phyloP scores from a whole-genome alignment of 495 filamentous ascomycete species.

The Parmelia sp. region DNA sequence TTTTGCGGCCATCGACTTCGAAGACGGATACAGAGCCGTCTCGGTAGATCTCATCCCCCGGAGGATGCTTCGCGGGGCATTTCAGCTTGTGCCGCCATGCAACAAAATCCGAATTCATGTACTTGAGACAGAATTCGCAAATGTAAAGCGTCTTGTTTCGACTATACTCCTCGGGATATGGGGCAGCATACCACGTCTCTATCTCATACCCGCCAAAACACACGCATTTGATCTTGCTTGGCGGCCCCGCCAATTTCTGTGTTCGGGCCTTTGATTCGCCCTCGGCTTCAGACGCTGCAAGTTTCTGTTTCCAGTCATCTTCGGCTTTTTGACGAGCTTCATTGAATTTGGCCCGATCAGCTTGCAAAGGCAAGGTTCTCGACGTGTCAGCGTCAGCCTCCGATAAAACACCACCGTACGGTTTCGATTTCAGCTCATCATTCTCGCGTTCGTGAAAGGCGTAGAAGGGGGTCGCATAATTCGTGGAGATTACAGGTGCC shows the following conservation, averaged over 20 bases:
- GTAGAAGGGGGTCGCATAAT: conserved; percentile 70
- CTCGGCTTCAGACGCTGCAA: conserved; percentile 41
- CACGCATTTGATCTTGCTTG: conserved; percentile 97
- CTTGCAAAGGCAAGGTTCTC: conserved; percentile 71
- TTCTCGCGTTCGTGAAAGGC: conserved; percentile 79
- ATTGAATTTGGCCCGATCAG: conserved; percentile 80
- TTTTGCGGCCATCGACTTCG: conserved; percentile 94
- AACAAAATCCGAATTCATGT: conserved; percentile 98
- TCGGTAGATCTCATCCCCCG: conserved; percentile 97
- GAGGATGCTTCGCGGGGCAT: conserved; percentile 91
- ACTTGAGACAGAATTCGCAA: conserved; percentile 97
- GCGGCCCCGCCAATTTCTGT: conserved; percentile 71
- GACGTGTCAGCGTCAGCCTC: conserved; percentile 88
- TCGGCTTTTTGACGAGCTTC: conserved; percentile 82
- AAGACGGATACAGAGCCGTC: conserved; percentile 89
- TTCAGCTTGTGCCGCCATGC: conserved; percentile 98
- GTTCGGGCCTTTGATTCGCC: conserved; percentile 44
- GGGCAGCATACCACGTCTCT: conserved; percentile 99
- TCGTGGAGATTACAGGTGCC: conserved; percentile 41
- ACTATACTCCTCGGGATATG: conserved; percentile 97
- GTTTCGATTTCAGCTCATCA: conserved; percentile 85
- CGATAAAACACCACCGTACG: conserved; percentile 87
- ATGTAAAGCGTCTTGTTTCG: conserved; percentile 92
- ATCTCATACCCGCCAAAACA: conserved; percentile 96
- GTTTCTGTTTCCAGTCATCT: conserved; percentile 74